These are phyloP conservation scores for Cicer chorassanicum DNA, from an alignment of 306 rosid genomes.

Conservation along the genomic window DNA sequence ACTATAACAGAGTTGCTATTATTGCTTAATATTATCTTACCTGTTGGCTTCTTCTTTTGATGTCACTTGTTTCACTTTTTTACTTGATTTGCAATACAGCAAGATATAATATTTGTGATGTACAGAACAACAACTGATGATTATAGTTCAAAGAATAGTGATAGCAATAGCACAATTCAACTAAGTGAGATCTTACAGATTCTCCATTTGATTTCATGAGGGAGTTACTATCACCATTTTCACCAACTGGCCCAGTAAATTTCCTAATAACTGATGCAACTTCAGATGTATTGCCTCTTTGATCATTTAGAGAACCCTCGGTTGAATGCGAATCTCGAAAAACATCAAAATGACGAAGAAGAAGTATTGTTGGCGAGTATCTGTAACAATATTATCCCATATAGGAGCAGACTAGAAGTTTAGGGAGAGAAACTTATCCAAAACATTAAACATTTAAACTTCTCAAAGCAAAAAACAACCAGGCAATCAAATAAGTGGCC, in stretches of 20 bases:
- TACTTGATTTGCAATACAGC: not conserved
- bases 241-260: slow-evolving; percentile 73
- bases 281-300: slow-evolving; percentile 72
- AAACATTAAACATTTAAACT: slow-evolving; percentile 29
- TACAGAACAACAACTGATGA: slow-evolving; percentile 5
- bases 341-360: slow-evolving; percentile 92
- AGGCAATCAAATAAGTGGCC: slow-evolving; percentile 3
- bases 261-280: slow-evolving; percentile 83
- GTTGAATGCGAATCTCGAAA: slow-evolving; percentile 67
- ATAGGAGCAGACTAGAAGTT: slow-evolving; percentile 37
- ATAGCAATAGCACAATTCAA: slow-evolving; percentile 32
- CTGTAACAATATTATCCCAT: slow-evolving; percentile 57
- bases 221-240: slow-evolving; percentile 56
- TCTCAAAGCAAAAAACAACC: slow-evolving; percentile 42
- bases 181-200: slow-evolving; percentile 64
- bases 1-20: slow-evolving; percentile 17
- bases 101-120: slow-evolving; percentile 8
- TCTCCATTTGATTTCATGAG: slow-evolving; percentile 53
- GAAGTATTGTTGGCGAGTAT: slow-evolving; percentile 85
- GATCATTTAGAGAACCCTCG: slow-evolving; percentile 71
- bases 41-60: slow-evolving; percentile 25
- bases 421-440: slow-evolving; percentile 39
- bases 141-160: not conserved
- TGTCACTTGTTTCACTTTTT: slow-evolving; percentile 32
- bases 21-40: slow-evolving; percentile 5